Base-by-base conservation (phyloP, 768 basidiomycete genomes). In the Cyathus striatus region DNA sequence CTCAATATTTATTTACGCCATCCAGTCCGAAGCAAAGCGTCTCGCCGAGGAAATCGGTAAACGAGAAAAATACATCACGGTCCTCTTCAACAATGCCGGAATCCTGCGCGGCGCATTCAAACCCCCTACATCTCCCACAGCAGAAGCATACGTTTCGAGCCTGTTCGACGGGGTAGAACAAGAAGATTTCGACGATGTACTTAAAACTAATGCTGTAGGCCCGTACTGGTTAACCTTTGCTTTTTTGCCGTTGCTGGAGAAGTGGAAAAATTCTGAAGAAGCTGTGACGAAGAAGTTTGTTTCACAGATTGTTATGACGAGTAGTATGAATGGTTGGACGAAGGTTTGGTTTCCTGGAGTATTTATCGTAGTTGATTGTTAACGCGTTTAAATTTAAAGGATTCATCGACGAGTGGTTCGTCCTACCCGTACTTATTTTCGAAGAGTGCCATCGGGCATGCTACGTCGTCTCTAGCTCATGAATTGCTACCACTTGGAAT, bases 161-260 rank as follows among this genome's bases (percentile, higher is more conserved):
- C 66, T 65, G 49, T 71, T 70, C 50, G 68, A 70, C 38, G 48
- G 54, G 2, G 51, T 73, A 27, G 40, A 63, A 4, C 57, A 68
- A 26, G 61, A 67, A 3, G 51, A 59, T 13, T 75, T 75, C 44
- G 52, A 61, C 44, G 57, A 67, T 35, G 50, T 49, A 13, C 36
- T 66, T 22, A 56, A 58, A 43, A 67, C 69, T 14, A 73, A 73
- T 47, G 64, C 69, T 0, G 60, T 69, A 7, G 72, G 68, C 1
- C 70, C 76, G 4, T 76, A 76, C 54, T 80, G 76, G 72, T 60
- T 76, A 16, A 70, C 76, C 0, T 73, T 77, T 49, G 76, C 76
- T n/a, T 75, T 76, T 59, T 60, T 79, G 3, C 76, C 75, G 5
- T 58, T 79, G 0, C 60, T 78, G 4, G 72, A 73, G 49, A 69